Evolutionary conservation across 2,329 filamentous ascomycete species (phyloP).

Genomic region (Aspergillus latus): DNA sequence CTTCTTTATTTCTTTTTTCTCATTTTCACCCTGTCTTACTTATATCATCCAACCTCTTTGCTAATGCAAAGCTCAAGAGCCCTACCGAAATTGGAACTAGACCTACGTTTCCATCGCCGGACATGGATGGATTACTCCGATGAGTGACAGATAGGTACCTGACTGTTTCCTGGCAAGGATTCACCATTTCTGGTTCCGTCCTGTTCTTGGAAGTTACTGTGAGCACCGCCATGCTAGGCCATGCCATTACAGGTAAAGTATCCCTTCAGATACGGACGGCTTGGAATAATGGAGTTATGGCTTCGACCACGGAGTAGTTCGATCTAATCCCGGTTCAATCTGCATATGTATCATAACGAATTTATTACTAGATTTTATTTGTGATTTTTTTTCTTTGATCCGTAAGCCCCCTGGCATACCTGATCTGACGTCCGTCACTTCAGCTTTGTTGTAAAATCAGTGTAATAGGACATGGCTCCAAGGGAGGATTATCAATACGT

Average conservation of each 20-base stretch:
- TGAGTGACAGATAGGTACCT: too few relatives aligned
- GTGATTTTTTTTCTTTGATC: neutral
- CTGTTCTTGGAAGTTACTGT: neutral
- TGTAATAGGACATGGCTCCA: too few relatives aligned
- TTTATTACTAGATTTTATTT: conserved; percentile 4
- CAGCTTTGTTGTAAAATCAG: too few relatives aligned
- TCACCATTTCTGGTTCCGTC: too few relatives aligned
- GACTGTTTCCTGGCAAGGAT: too few relatives aligned
- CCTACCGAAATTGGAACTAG: neutral
- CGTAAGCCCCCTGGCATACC: too few relatives aligned
- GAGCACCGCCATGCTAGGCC: neutral
- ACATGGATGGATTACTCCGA: neutral
- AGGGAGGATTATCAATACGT: too few relatives aligned
- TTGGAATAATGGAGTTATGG: neutral
- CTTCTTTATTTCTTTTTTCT: conserved; percentile 4
- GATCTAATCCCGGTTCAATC: neutral
- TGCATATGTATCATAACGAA: conserved; percentile 12
- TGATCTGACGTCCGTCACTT: too few relatives aligned
- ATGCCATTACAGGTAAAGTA: neutral
- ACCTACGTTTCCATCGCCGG: neutral
- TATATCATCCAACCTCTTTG: neutral
- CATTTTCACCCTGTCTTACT: conserved; percentile 3
- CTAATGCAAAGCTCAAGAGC: neutral
- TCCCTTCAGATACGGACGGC: neutral
- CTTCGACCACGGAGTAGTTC: neutral